Evolutionary conservation across 495 filamentous ascomycete species (phyloP), one percentile per base, ranked within the genome.

Genomic region (Talaromyces ruber): DNA sequence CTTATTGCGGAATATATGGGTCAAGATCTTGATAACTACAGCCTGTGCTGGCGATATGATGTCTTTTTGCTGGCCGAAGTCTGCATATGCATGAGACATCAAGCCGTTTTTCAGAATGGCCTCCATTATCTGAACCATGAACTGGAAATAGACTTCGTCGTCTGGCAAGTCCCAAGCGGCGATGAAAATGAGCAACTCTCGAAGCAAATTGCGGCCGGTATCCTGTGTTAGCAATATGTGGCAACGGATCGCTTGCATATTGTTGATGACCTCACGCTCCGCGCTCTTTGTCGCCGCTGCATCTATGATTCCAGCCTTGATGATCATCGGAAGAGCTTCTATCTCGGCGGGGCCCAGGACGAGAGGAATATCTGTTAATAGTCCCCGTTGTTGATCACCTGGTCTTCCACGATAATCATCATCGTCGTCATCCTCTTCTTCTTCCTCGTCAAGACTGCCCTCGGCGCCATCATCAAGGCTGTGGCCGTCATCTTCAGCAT

Each of bases 41-140:
- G 92, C 92, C 72, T 97, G 93, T 0, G 92, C 91, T 2, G 93
- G 93, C 11, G 90, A 95, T 51, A 97, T 94, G 61, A 97, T 96
- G 66, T 97, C 93, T 74, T 97, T 97, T 4, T 88, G 86, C 62
- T 95, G 93, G 55, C 89, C 83, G 61, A 97, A 88, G n/a, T 90
- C 86, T 62, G 90, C 87, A 79, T 93, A 97, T 1, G 92, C 87
- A 68, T 88, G 92, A 1, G 92, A 92, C 73, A 97, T 88, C 18
- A 97, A 79, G 9, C 89, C 90, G 65, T 92, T 93, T 62, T 88
- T 83, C 51, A 96, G 85, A 43, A 96, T 90, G 0, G 92, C 90
- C 67, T 96, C 90, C 77, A 97, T 91, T 62, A 97, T 96, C 72
- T 95, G 91, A 11, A 92, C 88, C 76, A 94, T 97, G 72, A 96